phyloP scores from a whole-genome alignment of 2,329 filamentous ascomycete genomes.

The Stachybotrys echinatus region DNA sequence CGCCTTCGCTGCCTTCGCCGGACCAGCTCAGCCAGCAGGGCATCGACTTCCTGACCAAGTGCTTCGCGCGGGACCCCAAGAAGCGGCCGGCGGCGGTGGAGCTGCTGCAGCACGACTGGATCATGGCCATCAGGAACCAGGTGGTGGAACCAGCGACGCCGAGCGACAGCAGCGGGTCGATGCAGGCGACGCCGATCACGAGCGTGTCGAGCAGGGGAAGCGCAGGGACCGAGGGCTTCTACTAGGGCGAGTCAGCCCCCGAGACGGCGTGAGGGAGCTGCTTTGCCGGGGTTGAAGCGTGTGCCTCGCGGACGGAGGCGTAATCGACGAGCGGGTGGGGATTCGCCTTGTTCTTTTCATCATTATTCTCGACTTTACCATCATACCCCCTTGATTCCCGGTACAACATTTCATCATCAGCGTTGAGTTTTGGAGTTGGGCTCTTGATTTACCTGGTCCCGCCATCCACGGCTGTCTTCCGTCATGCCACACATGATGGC shows the following conservation, averaged over 20 bases:
- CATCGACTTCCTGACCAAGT: constrained; percentile 81
- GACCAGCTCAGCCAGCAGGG: constrained; percentile 83
- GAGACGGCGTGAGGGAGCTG: too few relatives aligned
- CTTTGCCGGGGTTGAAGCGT: too few relatives aligned
- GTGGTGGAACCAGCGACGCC: constrained; percentile 61
- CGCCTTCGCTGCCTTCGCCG: constrained; percentile 72
- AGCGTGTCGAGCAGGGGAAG: constrained; percentile 24
- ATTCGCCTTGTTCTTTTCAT: too few relatives aligned
- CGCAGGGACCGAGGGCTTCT: constrained; percentile 22
- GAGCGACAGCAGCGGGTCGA: constrained; percentile 46
- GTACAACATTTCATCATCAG: too few relatives aligned
- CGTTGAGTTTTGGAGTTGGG: too few relatives aligned
- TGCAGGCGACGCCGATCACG: constrained; percentile 26
- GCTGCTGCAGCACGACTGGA: constrained; percentile 91
- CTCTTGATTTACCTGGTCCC: too few relatives aligned
- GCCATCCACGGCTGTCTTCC: too few relatives aligned
- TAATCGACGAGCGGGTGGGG: too few relatives aligned
- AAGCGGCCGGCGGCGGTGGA: constrained; percentile 79
- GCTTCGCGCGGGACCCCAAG: constrained; percentile 79
- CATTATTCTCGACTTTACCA: too few relatives aligned
- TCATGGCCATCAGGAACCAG: constrained; percentile 59
- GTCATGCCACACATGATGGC: too few relatives aligned
- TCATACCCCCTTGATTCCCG: too few relatives aligned
- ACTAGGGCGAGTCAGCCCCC: constrained; percentile 10
- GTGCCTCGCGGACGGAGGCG: too few relatives aligned